Evolutionary conservation across 768 basidiomycete species (phyloP), one percentile per base, ranked within the genome.

Genomic region (Suillus hirtellus): DNA sequence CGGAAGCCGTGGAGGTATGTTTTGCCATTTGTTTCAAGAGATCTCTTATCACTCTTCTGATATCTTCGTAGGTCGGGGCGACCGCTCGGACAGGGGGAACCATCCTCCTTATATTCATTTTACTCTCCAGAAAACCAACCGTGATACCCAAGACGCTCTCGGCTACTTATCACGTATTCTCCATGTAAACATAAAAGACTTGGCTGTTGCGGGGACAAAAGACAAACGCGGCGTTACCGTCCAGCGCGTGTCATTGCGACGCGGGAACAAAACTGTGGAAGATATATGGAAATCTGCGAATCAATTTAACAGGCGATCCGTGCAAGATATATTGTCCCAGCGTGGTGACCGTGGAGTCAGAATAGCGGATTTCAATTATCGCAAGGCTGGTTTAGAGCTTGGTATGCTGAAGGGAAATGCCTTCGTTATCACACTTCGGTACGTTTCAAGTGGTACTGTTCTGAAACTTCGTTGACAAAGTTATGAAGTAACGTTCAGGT

Each of bases 211-310:
- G 4, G 97, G 97, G 0, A 99, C 97, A 9, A 99, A 99, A 73
- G 97, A 99, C 77, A 99, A 99, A 73, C 90, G 97, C 40, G 97
- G 95, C 0, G 94, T 99, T 17, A 99, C 97, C 1, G 88, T 93
- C 1, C 97, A 99, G 72, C 87, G 94, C 1, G 94, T 99, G 19
- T 89, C 90, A 4, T 73, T 98, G 17, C 85, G 85, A 60, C 82
- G 95, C 17, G 85, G 86, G n/a, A 85, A 81, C 62, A 90, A 90
- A 74, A 89, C 87, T 0, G 85, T 92, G 1, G 89, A 90, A 65
- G 87, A 93, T 63, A 84, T 98, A 4, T 99, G 96, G 96, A 89
- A 81, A 67, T 78, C 86, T 52, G 86, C 84, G 3, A 96, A 96
- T 73, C 86, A 87, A 27, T 76, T 90, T 12, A 84, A 80, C 56